Percentiles rank a stretch among this genome's conserved stretches.
Evolutionary conservation across 2,329 filamentous ascomycete genomes (phyloP).

Genomic region (Raffaelea arxii): DNA sequence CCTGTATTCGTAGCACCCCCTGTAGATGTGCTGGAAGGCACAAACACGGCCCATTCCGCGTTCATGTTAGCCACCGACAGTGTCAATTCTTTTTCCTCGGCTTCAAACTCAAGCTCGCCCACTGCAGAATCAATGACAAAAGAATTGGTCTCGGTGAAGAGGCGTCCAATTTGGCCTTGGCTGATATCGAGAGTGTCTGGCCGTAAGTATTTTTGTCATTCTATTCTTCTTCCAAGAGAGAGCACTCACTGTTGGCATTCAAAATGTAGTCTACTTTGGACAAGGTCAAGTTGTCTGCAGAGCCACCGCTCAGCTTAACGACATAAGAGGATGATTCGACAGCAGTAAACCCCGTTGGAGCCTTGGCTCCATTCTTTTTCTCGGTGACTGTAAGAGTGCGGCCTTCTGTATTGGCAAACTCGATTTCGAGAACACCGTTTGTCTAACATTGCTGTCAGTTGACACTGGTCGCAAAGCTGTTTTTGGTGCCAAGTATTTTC

Average conservation of each 20-base stretch:
- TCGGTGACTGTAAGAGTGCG: conserved; percentile 26
- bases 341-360: conserved; percentile 24
- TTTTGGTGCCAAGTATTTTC: not conserved
- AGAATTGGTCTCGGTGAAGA: conserved; percentile 23
- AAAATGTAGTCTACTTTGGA: conserved; percentile 30
- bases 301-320: conserved; percentile 22
- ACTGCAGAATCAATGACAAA: conserved; percentile 25
- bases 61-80: conserved; percentile 20
- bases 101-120: conserved; percentile 28
- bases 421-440: conserved; percentile 28
- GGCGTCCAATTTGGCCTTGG: conserved; percentile 23
- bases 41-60: conserved; percentile 24
- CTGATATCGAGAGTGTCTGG: conserved; percentile 25
- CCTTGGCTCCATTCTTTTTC: conserved; percentile 22
- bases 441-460: not conserved
- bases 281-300: conserved; percentile 21
- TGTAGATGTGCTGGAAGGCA: conserved; percentile 12
- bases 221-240: not conserved
- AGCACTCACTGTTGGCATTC: conserved; percentile 22
- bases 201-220: not conserved
- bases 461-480: not conserved
- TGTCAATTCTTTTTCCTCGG: conserved; percentile 28
- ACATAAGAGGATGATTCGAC: conserved; percentile 27
- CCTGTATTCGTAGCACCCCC: no score
- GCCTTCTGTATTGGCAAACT: conserved; percentile 25